Evolutionary conservation across 768 basidiomycete species (phyloP).

Genomic region (Mycena chlorophos): DNA sequence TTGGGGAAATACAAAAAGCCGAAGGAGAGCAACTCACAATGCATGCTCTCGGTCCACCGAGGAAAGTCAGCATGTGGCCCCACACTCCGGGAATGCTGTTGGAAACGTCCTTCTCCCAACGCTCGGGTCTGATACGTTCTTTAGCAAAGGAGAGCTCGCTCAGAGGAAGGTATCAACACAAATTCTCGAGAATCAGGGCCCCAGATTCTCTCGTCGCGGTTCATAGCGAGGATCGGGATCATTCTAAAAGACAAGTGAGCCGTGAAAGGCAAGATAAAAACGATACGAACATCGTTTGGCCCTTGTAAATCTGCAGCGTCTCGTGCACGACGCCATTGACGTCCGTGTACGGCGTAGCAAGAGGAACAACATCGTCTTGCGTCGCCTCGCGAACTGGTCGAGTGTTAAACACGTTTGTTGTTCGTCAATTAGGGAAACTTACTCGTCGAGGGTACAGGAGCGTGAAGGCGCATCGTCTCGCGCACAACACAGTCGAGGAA

Average conservation of each 20-base stretch:
- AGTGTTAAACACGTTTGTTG: background rate
- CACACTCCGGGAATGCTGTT: constrained; percentile 40
- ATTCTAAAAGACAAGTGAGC: background rate
- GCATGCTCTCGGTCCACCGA: constrained; percentile 46
- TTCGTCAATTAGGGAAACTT: background rate
- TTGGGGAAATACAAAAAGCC: constrained; percentile 24
- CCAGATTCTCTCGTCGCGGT: constrained; percentile 42
- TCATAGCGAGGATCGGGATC: constrained; percentile 29
- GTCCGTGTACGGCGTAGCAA: constrained; percentile 35
- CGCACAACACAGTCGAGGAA: constrained; percentile 54
- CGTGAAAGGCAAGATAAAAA: constrained; percentile 25
- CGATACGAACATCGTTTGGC: constrained; percentile 16
- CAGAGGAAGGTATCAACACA: constrained; percentile 28
- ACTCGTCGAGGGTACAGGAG: constrained; percentile 5
- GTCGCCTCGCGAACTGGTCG: constrained; percentile 28
- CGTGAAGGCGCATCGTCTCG: constrained; percentile 8
- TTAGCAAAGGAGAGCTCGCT: background rate
- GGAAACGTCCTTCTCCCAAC: constrained; percentile 37
- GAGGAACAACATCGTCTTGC: constrained; percentile 36
- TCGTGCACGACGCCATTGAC: constrained; percentile 29
- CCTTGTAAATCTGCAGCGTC: constrained; percentile 23
- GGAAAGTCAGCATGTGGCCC: constrained; percentile 40
- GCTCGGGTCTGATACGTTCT: constrained; percentile 38
- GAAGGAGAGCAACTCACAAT: constrained; percentile 23
- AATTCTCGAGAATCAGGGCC: constrained; percentile 47